Evolutionary conservation across 1,284 basidiomycete genomes (phyloP), one percentile per base, ranked within the genome.

Genomic region (Coniferiporia sulphurascens): DNA sequence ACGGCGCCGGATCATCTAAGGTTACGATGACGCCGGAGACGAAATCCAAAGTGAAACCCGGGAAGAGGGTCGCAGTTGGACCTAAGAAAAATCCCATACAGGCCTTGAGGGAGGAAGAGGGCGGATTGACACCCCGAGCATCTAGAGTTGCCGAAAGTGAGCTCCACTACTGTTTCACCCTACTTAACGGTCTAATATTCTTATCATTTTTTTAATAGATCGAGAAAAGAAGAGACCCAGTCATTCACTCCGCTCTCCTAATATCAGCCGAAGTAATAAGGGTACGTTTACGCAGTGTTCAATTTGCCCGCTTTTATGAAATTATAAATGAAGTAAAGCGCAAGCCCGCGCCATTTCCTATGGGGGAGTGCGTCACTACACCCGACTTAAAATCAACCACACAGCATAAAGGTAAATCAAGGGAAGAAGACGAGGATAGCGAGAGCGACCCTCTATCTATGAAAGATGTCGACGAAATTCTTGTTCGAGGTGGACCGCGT

Each of bases 401-500:
- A 10, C 21, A 21, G 32, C 21, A 50, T 3, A 50, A 32, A 15
- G 12, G 9, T 32, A 27, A 32, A n/a, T 22, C 48, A 34, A 48
- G 15, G 12, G 34, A 34, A 2, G 50, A 48, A 9, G 21, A 41
- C n/a, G n/a, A 10, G 1, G 56, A 49, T 21, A 51, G 51, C 22
- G 32, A 38, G 4, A 43, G 48, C 7, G 57, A 52, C 15, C 57
- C 57, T 12, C 35, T 52, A 43, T 34, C 17, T 48, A 34, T 45
- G 51, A 48, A 52, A 21, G 21, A 19, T n/a, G 32, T 17, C n/a
- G 57, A 55, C 53, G 54, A 56, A 27, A 59, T 49, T 9, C 34
- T 46, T 19, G 52, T 36, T 15, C 54, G 49, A n/a, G 53, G 53
- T 10, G 54, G 53, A 12, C 34, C 51, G 13, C 41, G 46, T 8